Base-by-base conservation (phyloP, 139 green algal species). In the Chlamydomonas incerta region DNA sequence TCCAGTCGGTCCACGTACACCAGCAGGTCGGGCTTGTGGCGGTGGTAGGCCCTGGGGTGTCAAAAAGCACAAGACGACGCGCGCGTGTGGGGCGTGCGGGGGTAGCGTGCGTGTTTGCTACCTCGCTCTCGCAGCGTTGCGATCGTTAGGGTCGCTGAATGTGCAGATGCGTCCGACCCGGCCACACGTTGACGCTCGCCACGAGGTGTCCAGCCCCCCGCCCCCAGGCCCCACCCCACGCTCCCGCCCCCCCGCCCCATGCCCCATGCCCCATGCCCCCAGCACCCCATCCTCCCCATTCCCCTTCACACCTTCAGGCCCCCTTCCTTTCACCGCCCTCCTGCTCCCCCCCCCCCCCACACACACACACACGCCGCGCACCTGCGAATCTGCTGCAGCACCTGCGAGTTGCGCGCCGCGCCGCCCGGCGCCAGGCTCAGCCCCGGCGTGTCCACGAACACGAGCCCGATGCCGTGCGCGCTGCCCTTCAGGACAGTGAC, bases 1-100 rank as follows among this genome's bases (percentile, higher is more conserved):
- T 89, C 89, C 62, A 91, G 83, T 41, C 91, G 85, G 85, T 94
- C 91, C 28, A 94, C 91, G 57, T 92, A 94, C 33, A 94, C 65
- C 68, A 94, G 87, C 80, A 94, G 69, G 82, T 94, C 91, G 23
- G 91, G 91, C 41, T 81, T 80, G 76, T 92, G 88, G 23, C 67
- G 24, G 15, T 87, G 83, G 85, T 90, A 92, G 4, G 88, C 88
- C n/a, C 86, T 89, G 74, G n/a, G n/a, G n/a, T n/a, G n/a, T n/a
- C n/a, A n/a, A n/a, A n/a, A n/a, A n/a, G n/a, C n/a, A n/a, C n/a
- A n/a, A n/a, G n/a, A n/a, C n/a, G n/a, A n/a, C n/a, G n/a, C n/a
- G n/a, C n/a, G n/a, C n/a, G n/a, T n/a, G n/a, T n/a, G n/a, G n/a
- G n/a, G n/a, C n/a, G n/a, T n/a, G n/a, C n/a, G n/a, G n/a, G n/a